Conservation (phyloP, 306 rosid species). For the Crataegus laevigata region DNA sequence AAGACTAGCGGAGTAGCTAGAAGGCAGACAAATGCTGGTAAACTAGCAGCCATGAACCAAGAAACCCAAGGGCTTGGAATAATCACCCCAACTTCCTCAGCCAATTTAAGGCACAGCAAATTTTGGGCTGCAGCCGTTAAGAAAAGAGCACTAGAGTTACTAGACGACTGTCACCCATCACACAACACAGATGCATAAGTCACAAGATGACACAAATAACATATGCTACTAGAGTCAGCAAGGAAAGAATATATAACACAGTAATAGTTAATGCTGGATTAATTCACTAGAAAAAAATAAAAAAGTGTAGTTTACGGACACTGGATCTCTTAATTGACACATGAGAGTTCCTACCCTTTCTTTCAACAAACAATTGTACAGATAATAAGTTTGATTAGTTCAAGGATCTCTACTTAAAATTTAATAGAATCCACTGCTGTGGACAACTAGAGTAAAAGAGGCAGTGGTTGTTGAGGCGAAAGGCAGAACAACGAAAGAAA, state of each 20-base stretch:
- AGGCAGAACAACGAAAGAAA: background rate
- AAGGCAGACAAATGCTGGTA: constrained; percentile 66
- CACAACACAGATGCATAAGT: constrained; percentile 33
- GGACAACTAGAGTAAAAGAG: background rate
- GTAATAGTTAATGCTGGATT: background rate
- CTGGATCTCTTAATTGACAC: background rate
- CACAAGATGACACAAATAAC: constrained; percentile 19
- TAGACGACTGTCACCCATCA: constrained; percentile 66
- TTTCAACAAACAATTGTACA: background rate
- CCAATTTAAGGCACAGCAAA: constrained; percentile 74
- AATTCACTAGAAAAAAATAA: background rate
- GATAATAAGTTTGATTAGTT: background rate
- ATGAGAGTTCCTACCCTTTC: background rate
- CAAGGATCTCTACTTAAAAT: background rate
- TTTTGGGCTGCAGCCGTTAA: constrained; percentile 99
- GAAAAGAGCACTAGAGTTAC: constrained; percentile 98
- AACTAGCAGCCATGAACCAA: constrained; percentile 87
- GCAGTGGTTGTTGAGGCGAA: background rate
- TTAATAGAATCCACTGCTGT: background rate
- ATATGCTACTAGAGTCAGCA: background rate
- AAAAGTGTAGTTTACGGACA: background rate
- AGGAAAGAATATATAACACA: background rate
- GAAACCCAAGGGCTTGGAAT: constrained; percentile 79
- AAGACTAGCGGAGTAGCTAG: constrained; percentile 72
- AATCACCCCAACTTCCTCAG: constrained; percentile 77